Base-by-base conservation (phyloP, 768 basidiomycete genomes). In the Russula griseocarnosa region DNA sequence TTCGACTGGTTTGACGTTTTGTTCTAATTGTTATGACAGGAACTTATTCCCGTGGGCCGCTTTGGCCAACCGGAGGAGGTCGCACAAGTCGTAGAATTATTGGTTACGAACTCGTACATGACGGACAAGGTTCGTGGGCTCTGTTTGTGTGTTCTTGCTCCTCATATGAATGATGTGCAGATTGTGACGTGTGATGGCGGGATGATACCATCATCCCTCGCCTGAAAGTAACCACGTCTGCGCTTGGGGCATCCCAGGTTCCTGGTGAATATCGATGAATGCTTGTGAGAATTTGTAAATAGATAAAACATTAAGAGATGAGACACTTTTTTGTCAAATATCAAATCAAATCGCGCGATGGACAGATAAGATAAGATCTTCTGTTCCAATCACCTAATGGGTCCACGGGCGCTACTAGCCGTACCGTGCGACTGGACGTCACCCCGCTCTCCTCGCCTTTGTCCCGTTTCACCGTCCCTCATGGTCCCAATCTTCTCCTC, bases 81-180 rank as follows among this genome's bases (percentile, higher is more conserved):
- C 34, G 79, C 82, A 2, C 78, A 78, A 26, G 73, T 82, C n/a
- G 80, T 83, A 11, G 78, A 81, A 66, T 72, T 81, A 70, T 73
- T 83, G 4, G 79, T 78, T 5, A 76, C 74, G 3, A 84, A 84
- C 68, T 75, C 73, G 16, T 84, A 83, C 55, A 81, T 84, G 78
- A 83, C 82, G 22, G 82, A 84, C 73, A 84, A 84, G 77, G 82
- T 80, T 57, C 18, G 73, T 54, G 49, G 5, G 18, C n/a, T n/a
- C n/a, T n/a, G n/a, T 30, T 34, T 3, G 18, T n/a, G n/a, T 34
- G 11, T 30, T 7, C 32, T 10, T 10, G 56, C 34, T 2, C 8
- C 16, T 18, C 24, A 10, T 10, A 32, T 24, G n/a, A n/a, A n/a
- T n/a, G 14, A n/a, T 24, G 5, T 50, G 20, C 59, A 68, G 67